A percentile compares a stretch with the other conserved stretches of the same genome.
These are phyloP conservation scores for Penicillium antarcticum DNA, from an alignment of 495 filamentous ascomycete species.

Conservation along the genomic window DNA sequence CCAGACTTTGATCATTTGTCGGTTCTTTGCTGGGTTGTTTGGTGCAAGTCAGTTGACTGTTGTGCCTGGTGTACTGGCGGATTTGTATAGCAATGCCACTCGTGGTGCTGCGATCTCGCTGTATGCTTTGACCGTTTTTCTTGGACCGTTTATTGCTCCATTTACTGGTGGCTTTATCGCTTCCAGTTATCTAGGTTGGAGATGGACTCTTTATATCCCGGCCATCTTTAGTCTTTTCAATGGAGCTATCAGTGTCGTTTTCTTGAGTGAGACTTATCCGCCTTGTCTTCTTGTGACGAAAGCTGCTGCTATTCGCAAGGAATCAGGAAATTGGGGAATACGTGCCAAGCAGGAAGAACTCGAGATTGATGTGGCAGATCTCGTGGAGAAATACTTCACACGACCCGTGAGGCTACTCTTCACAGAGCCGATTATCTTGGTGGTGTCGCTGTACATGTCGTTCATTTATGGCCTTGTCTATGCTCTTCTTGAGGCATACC, in stretches of 20 bases:
- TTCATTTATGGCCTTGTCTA: slow-evolving; percentile 47
- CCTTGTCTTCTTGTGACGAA: slow-evolving; percentile 39
- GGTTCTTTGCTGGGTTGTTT: slow-evolving; percentile 51
- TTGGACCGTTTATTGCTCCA: slow-evolving; percentile 45
- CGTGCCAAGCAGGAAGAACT: slow-evolving; percentile 49
- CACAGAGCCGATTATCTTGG: slow-evolving; percentile 44
- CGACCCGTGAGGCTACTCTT: slow-evolving; percentile 43
- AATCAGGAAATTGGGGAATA: slow-evolving; percentile 44
- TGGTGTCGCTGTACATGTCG: slow-evolving; percentile 45
- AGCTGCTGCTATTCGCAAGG: slow-evolving; percentile 34
- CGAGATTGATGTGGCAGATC: slow-evolving; percentile 33
- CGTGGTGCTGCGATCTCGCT: slow-evolving; percentile 49
- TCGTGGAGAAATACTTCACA: slow-evolving; percentile 40
- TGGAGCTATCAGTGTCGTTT: slow-evolving; percentile 23
- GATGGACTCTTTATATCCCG: slow-evolving; percentile 47
- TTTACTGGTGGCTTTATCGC: slow-evolving; percentile 47
- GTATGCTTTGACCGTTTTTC: slow-evolving; percentile 49
- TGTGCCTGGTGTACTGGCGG: slow-evolving; percentile 50
- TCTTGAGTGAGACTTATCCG: slow-evolving; percentile 38
- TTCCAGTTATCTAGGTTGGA: slow-evolving; percentile 40
- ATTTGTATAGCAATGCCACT: slow-evolving; percentile 46
- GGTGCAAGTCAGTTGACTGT: slow-evolving; percentile 49
- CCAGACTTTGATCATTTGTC: slow-evolving; percentile 49
- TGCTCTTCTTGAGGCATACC: slow-evolving; percentile 43
- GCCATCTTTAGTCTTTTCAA: slow-evolving; percentile 33